Evolutionary conservation across 345 rosid genomes (phyloP).

Genomic region (Erodium maritimum): DNA sequence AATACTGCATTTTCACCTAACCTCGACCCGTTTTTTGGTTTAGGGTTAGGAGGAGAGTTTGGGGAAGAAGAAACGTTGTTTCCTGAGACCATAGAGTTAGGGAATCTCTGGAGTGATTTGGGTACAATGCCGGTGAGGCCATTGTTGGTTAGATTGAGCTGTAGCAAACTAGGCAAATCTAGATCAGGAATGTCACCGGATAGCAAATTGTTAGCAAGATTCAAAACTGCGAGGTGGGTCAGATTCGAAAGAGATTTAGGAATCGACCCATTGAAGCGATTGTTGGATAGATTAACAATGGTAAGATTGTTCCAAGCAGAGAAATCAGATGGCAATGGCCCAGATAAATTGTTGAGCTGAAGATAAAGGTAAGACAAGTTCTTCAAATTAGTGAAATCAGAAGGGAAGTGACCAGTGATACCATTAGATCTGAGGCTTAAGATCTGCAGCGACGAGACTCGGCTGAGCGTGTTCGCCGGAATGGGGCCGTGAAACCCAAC

Average conservation of each 20-base stretch:
- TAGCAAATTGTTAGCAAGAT: slow-evolving; percentile 70
- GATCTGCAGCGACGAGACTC: slow-evolving; percentile 57
- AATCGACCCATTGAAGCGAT: slow-evolving; percentile 60
- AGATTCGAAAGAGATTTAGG: slow-evolving; percentile 44
- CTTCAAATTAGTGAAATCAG: slow-evolving; percentile 50
- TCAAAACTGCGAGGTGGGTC: slow-evolving; percentile 52
- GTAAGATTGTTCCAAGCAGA: slow-evolving; percentile 50
- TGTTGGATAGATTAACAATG: slow-evolving; percentile 63
- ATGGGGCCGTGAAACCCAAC: slow-evolving; percentile 62
- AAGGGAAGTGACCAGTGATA: slow-evolving; percentile 51
- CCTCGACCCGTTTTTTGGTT: slow-evolving; percentile 17
- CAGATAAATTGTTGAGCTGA: slow-evolving; percentile 61
- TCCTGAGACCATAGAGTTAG: slow-evolving; percentile 48
- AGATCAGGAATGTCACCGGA: slow-evolving; percentile 73
- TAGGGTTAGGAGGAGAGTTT: slow-evolving; percentile 15
- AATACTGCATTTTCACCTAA: slow-evolving; percentile 43
- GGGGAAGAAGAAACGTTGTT: slow-evolving; percentile 40
- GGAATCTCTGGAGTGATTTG: slow-evolving; percentile 43
- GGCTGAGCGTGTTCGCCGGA: slow-evolving; percentile 59
- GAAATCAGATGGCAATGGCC: slow-evolving; percentile 44
- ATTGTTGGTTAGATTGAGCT: slow-evolving; percentile 53
- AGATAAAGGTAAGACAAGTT: slow-evolving; percentile 65
- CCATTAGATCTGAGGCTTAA: slow-evolving; percentile 76
- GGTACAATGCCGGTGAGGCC: slow-evolving; percentile 50
- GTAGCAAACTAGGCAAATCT: slow-evolving; percentile 38